Percentiles rank a stretch among this genome's conserved stretches.
Conservation (phyloP, 2,329 filamentous ascomycete genomes). For the Pseudogymnoascus sp. region DNA sequence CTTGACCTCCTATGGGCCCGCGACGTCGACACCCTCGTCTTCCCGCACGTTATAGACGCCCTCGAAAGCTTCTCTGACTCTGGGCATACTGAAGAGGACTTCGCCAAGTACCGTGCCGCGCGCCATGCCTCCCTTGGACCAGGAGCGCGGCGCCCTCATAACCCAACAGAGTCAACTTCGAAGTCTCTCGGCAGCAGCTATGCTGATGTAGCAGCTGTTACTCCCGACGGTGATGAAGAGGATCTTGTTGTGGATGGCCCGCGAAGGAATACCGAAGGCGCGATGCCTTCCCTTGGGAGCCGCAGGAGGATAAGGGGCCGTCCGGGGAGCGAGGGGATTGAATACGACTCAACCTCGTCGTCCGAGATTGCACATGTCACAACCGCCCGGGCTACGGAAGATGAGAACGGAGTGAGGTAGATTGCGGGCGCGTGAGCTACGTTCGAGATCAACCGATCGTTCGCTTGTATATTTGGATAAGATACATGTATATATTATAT, state of each 20-base stretch:
- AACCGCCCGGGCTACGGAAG: neutral
- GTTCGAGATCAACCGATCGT: neutral
- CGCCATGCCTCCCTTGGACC: conserved; percentile 21
- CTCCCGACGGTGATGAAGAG: neutral
- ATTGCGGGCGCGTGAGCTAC: neutral
- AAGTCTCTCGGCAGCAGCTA: conserved; percentile 1
- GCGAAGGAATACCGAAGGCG: neutral
- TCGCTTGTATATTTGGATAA: conserved; percentile 4
- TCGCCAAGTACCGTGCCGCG: conserved; percentile 41
- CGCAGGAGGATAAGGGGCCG: neutral
- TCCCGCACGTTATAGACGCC: conserved; percentile 85
- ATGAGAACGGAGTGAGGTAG: neutral
- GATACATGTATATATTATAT: neutral
- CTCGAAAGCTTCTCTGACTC: conserved; percentile 61
- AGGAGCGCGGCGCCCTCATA: conserved; percentile 12
- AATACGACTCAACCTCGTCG: conserved; percentile 1
- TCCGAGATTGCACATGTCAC: neutral
- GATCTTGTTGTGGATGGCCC: neutral
- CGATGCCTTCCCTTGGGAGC: neutral
- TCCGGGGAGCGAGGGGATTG: neutral
- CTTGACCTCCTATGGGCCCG: conserved; percentile 92
- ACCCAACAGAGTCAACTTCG: neutral
- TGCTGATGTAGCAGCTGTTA: neutral
- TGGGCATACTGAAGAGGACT: conserved; percentile 52
- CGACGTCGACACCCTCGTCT: conserved; percentile 77